phyloP scores from a whole-genome alignment of 208 protist genomes.

The Wallacemonas sp. region DNA sequence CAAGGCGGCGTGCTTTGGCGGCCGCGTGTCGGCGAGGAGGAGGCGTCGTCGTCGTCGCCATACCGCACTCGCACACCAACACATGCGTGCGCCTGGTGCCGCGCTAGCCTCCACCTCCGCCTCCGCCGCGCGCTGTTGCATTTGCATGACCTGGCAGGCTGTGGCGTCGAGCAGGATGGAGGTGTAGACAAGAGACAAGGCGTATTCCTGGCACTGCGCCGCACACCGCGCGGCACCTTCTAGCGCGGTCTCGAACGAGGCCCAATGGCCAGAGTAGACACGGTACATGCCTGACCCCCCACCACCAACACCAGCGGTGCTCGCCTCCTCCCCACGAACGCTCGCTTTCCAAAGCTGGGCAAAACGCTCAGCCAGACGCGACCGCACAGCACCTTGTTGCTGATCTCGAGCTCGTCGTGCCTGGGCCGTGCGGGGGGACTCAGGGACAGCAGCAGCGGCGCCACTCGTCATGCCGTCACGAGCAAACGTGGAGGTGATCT shows the following conservation, averaged over 20 bases:
- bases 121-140: not conserved
- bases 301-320: not conserved
- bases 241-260: not conserved
- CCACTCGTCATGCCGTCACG: no score
- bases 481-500: conserved; percentile 6
- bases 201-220: conserved; percentile 7
- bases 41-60: conserved; percentile 8
- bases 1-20: no score
- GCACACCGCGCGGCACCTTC: not conserved
- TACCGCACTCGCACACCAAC: not conserved
- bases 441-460: not conserved
- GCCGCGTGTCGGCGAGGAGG: no score
- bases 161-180: not conserved
- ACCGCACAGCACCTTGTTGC: not conserved
- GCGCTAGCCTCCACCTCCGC: not conserved
- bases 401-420: not conserved
- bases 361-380: not conserved
- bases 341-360: not conserved
- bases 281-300: not conserved
- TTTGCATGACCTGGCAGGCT: not conserved
- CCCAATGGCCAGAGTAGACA: not conserved
- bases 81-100: no score
- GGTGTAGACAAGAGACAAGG: not conserved
- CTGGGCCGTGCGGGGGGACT: not conserved
- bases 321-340: no score